phyloP scores from a whole-genome alignment of 2,329 filamentous ascomycete genomes.

The Piedraia hortae region DNA sequence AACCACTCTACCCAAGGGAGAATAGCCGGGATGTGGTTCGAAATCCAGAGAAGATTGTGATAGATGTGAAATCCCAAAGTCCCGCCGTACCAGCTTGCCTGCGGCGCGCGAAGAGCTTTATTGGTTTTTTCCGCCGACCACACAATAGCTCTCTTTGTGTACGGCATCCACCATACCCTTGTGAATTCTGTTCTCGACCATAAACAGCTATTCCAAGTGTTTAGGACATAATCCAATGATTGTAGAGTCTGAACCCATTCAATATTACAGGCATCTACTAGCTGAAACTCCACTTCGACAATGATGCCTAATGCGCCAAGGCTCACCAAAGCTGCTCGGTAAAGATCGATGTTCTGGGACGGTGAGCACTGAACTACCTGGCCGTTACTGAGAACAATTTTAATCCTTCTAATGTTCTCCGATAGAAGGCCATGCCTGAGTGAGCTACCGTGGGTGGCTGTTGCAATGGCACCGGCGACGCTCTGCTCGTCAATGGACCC shows the following conservation, averaged over 20 bases:
- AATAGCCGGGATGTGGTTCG: conserved; percentile 49
- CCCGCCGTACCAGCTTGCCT: conserved; percentile 53
- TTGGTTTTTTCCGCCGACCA: conserved; percentile 68
- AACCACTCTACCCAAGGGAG: conserved; percentile 86
- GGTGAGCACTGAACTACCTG: conserved; percentile 40
- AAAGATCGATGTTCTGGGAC: conserved; percentile 46
- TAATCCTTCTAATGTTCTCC: conserved; percentile 45
- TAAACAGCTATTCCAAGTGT: conserved; percentile 41
- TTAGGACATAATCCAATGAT: conserved; percentile 37
- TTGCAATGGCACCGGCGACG: conserved; percentile 73
- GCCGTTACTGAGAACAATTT: conserved; percentile 61
- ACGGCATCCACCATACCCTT: conserved; percentile 92
- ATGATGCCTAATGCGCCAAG: conserved; percentile 79
- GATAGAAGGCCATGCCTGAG: conserved; percentile 61
- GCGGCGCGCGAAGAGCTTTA: conserved; percentile 30
- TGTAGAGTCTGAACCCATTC: conserved; percentile 63
- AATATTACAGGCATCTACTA: conserved; percentile 57
- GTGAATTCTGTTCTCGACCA: conserved; percentile 78
- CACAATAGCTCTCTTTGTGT: conserved; percentile 61
- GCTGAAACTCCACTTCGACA: conserved; percentile 62
- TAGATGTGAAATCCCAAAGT: conserved; percentile 67
- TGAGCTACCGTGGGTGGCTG: conserved; percentile 78
- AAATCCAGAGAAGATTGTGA: conserved; percentile 63
- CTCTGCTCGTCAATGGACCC: conserved; percentile 91
- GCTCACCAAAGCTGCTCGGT: conserved; percentile 64